These are phyloP conservation scores for Epichloe brachyelytri DNA, from an alignment of 2,329 filamentous ascomycete species.

Conservation along the genomic window DNA sequence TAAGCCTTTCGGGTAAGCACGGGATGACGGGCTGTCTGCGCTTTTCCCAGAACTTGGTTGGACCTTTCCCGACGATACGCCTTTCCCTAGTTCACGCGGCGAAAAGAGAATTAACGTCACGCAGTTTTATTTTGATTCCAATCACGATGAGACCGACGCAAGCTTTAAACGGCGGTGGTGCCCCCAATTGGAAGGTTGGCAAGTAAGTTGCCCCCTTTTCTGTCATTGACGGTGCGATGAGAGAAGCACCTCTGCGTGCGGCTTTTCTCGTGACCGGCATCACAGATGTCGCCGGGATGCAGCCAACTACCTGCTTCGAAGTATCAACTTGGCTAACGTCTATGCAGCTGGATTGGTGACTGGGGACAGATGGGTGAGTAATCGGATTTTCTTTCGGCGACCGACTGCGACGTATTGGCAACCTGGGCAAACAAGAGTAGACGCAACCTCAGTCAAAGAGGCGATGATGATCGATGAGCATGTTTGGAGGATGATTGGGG, in stretches of 20 bases:
- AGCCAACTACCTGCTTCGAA: neutral
- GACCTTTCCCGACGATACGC: conserved; percentile 8
- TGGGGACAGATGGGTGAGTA: conserved; percentile 67
- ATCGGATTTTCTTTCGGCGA: conserved; percentile 3
- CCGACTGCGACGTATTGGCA: neutral
- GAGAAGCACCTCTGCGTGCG: conserved; percentile 12
- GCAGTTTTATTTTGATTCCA: conserved; percentile 13
- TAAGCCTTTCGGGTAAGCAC: conserved; percentile 23
- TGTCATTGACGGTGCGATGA: neutral
- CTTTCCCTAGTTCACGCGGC: conserved; percentile 7
- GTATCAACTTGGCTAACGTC: conserved; percentile 12
- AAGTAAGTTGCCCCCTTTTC: conserved; percentile 18
- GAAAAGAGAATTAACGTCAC: conserved; percentile 13
- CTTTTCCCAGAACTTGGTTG: conserved; percentile 12
- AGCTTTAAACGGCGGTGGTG: conserved; percentile 21
- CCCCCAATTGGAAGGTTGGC: conserved; percentile 19
- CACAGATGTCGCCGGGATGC: neutral
- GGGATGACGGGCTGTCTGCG: conserved; percentile 13
- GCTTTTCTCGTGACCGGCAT: conserved; percentile 16
- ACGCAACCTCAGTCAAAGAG: neutral
- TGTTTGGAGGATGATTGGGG: neutral
- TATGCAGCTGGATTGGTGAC: conserved; percentile 53
- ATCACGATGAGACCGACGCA: conserved; percentile 30
- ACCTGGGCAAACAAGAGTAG: neutral
- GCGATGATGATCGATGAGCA: neutral